Evolutionary conservation across 306 rosid species (phyloP).

Genomic region (Ormosia emarginata): DNA sequence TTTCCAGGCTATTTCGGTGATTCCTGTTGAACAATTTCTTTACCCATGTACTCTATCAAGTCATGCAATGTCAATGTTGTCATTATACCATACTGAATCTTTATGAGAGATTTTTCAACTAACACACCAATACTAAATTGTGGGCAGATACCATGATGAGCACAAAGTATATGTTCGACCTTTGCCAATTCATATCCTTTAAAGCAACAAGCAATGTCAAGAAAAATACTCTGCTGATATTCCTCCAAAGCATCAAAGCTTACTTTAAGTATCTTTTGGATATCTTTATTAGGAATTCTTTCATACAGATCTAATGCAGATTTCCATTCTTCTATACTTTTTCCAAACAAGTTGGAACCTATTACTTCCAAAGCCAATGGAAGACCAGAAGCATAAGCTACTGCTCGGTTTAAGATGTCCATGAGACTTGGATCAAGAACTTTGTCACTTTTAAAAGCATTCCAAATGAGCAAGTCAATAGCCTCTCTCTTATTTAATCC

Average conservation of each 20-base stretch:
- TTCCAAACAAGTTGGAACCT: slow-evolving; percentile 16
- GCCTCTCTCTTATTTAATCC: background rate
- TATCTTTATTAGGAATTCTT: background rate
- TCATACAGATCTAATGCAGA: background rate
- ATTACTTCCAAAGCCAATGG: slow-evolving; percentile 26
- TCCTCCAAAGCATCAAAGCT: slow-evolving; percentile 8
- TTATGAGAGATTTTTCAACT: slow-evolving; percentile 15
- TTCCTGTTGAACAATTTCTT: no score
- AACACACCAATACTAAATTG: background rate
- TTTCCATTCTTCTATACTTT: background rate
- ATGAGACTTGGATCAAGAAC: background rate
- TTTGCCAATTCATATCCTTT: background rate
- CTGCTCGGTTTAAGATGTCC: background rate
- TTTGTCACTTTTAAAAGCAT: background rate
- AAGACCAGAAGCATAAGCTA: background rate
- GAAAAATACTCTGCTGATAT: background rate
- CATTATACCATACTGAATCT: background rate
- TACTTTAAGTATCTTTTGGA: background rate
- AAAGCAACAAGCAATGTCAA: slow-evolving; percentile 18
- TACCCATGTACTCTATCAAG: no score
- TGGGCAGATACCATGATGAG: background rate
- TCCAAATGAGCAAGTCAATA: slow-evolving; percentile 19
- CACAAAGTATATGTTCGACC: background rate
- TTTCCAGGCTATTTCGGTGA: no score
- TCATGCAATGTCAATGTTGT: no score